Evolutionary conservation across 2,329 filamentous ascomycete species (phyloP).

Genomic region (Beauveria asiatica): DNA sequence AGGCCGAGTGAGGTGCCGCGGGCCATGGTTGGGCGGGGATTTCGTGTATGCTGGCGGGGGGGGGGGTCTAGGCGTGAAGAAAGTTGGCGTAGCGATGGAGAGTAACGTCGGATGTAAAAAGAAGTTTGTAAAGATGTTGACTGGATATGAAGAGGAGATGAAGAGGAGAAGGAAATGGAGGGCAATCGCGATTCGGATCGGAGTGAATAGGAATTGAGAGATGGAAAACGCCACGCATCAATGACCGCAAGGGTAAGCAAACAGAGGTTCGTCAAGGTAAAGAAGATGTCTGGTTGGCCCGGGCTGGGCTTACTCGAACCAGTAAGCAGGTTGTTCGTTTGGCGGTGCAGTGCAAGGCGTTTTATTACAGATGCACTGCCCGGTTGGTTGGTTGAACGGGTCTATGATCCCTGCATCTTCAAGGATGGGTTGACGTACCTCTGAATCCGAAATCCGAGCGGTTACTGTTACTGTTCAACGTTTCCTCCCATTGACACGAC

Average conservation of each 20-base stretch:
- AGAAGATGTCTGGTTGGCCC: neutral
- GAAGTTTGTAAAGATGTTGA: neutral
- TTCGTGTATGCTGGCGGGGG: too few species aligned
- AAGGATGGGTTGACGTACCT: neutral
- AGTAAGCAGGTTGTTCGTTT: constrained; percentile 1
- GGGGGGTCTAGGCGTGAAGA: too few species aligned
- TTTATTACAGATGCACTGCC: neutral
- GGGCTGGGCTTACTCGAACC: neutral
- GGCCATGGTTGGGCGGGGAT: neutral
- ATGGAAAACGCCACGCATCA: neutral
- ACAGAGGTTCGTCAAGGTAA: neutral
- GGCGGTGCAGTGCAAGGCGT: neutral
- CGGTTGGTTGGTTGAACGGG: neutral
- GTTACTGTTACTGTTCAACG: neutral
- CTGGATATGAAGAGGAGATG: neutral
- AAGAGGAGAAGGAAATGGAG: neutral
- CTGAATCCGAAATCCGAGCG: neutral
- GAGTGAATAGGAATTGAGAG: neutral
- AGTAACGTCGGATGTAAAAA: neutral
- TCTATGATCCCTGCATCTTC: neutral
- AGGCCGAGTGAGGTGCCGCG: constrained; percentile 40
- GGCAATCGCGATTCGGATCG: neutral
- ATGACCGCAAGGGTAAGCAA: neutral
- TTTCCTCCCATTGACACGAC: neutral
- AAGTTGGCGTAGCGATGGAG: neutral